Percentiles rank a stretch among this genome's conserved stretches.
Evolutionary conservation across 2,329 filamentous ascomycete species (phyloP).

Genomic region (Hypoxylon sp.): DNA sequence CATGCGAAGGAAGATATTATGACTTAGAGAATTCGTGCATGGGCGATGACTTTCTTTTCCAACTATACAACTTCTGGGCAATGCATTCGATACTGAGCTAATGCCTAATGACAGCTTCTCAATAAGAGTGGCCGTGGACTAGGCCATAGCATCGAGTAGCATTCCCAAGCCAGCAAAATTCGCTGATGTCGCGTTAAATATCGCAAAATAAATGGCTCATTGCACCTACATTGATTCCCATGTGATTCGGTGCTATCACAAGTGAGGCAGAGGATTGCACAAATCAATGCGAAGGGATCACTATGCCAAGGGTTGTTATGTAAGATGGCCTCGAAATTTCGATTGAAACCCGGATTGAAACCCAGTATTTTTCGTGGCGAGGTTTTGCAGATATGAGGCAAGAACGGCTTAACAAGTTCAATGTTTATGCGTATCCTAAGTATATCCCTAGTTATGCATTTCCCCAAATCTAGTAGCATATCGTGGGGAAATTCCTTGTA

Average conservation of each 20-base stretch:
- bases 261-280: slow-evolving; percentile 23
- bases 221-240: slow-evolving; percentile 19
- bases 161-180: slow-evolving; percentile 14
- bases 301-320: slow-evolving; percentile 15
- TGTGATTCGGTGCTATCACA: slow-evolving; percentile 24
- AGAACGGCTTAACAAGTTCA: background rate
- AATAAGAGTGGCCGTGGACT: slow-evolving; percentile 10
- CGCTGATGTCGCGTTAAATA: slow-evolving; percentile 29
- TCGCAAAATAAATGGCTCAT: slow-evolving; percentile 38
- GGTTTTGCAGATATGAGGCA: slow-evolving; percentile 6
- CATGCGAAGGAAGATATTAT: slow-evolving; percentile 21
- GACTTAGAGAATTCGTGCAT: slow-evolving; percentile 20
- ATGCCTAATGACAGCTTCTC: slow-evolving; percentile 19
- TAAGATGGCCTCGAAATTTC: slow-evolving; percentile 1
- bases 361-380: slow-evolving; percentile 6
- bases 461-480: background rate
- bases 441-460: background rate
- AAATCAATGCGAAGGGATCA: slow-evolving; percentile 27
- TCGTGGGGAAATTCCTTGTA: slow-evolving; percentile 20
- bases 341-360: no score
- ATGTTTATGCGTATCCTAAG: background rate
- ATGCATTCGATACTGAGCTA: slow-evolving; percentile 21
- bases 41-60: slow-evolving; percentile 19
- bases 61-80: slow-evolving; percentile 7
- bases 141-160: slow-evolving; percentile 20